phyloP scores from a whole-genome alignment of 2,329 filamentous ascomycete species.

The Neonectria neomacrospora region DNA sequence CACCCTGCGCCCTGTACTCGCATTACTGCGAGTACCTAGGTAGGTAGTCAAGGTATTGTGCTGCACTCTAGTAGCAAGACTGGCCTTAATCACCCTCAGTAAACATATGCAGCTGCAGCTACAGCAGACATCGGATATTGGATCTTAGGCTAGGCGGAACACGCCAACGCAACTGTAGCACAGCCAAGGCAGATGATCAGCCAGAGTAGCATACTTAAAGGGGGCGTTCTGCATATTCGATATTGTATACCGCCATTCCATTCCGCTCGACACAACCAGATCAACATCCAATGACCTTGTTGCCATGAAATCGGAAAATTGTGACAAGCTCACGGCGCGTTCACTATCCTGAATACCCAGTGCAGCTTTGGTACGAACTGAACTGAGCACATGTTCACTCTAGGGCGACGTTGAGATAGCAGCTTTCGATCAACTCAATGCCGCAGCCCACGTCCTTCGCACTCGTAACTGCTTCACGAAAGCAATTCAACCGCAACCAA shows the following conservation, averaged over 20 bases:
- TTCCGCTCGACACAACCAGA: too few species aligned
- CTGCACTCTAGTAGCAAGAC: background rate
- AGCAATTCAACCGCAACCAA: background rate
- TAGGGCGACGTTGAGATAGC: background rate
- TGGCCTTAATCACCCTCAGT: background rate
- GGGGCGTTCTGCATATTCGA: too few species aligned
- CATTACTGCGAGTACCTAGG: background rate
- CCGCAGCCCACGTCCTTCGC: background rate
- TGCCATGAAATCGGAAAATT: background rate
- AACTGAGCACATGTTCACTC: background rate
- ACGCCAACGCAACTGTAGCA: too few species aligned
- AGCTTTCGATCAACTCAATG: background rate
- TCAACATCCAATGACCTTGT: too few species aligned
- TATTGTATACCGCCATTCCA: too few species aligned
- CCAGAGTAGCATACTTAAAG: too few species aligned
- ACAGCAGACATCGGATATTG: too few species aligned
- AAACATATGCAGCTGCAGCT: too few species aligned
- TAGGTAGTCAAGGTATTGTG: background rate
- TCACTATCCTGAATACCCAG: background rate
- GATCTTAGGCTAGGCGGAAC: too few species aligned
- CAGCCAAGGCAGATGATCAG: too few species aligned
- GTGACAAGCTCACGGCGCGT: background rate
- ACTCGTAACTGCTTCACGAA: background rate
- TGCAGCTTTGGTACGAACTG: background rate
- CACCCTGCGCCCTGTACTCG: too few species aligned